Conservation (phyloP, 306 rosid genomes). For the Begonia loranthoides region DNA sequence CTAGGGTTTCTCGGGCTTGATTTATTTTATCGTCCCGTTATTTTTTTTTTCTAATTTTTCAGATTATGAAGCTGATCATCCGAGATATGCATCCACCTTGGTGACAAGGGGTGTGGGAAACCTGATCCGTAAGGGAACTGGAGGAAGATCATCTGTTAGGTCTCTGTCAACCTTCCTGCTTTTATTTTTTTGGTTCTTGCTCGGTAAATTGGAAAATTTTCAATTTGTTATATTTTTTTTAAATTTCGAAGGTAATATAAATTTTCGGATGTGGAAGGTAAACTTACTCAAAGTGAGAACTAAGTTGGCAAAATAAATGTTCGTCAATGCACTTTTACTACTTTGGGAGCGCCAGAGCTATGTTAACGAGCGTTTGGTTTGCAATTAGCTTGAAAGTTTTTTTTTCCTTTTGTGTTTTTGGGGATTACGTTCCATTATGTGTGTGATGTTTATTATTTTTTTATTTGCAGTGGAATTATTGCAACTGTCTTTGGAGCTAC, state of each 20-base stretch:
- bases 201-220: background rate
- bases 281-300: too few relatives aligned
- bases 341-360: too few relatives aligned
- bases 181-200: background rate
- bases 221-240: background rate
- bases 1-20: slow-evolving; percentile 2
- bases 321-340: too few relatives aligned
- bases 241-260: background rate
- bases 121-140: slow-evolving; percentile 95
- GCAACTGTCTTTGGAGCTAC: slow-evolving; percentile 98
- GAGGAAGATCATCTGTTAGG: slow-evolving; percentile 99
- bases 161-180: slow-evolving; percentile 8
- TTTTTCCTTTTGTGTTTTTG: too few relatives aligned
- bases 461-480: slow-evolving; percentile 65
- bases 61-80: slow-evolving; percentile 59
- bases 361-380: too few relatives aligned
- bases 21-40: background rate
- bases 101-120: slow-evolving; percentile 74
- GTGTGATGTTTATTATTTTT: background rate
- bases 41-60: slow-evolving; percentile 2
- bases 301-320: too few relatives aligned
- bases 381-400: too few relatives aligned
- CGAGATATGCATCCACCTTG: slow-evolving; percentile 51
- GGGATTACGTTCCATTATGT: too few relatives aligned
- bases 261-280: background rate